phyloP scores from a whole-genome alignment of 345 rosid species.

The Rhodomyrtus tomentosa region DNA sequence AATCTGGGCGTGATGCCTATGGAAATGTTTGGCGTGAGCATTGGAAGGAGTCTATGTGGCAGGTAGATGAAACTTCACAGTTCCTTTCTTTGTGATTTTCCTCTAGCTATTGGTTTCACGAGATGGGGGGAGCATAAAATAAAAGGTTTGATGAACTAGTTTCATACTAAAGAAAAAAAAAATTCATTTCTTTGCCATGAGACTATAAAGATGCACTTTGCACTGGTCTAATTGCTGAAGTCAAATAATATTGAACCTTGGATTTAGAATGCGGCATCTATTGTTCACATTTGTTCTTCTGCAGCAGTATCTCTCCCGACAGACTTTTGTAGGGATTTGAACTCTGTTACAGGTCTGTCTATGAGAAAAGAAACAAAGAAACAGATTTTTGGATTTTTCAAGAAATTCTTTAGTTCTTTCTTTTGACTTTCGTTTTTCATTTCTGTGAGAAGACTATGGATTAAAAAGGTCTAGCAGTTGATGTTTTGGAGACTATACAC shows the following conservation, averaged over 20 bases:
- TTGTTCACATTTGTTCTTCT: neutral
- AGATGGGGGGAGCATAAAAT: neutral
- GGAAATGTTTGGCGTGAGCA: slow-evolving; percentile 87
- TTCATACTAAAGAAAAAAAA: neutral
- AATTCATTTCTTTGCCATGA: neutral
- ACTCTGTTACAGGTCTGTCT: neutral
- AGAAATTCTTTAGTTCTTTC: neutral
- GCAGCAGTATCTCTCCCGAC: neutral
- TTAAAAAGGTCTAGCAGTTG: neutral
- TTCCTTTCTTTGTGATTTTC: neutral
- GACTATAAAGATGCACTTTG: neutral
- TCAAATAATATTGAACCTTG: neutral
- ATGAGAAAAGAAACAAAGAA: neutral
- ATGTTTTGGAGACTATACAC: neutral
- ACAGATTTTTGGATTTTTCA: neutral
- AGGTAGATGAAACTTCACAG: slow-evolving; percentile 29
- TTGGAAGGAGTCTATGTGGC: slow-evolving; percentile 88
- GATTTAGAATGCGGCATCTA: neutral
- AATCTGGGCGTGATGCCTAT: slow-evolving; percentile 74
- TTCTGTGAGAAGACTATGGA: neutral
- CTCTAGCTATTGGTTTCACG: neutral
- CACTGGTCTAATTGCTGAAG: neutral
- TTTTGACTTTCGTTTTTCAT: neutral
- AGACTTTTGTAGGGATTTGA: neutral
- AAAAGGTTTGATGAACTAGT: neutral